Percentiles rank a stretch among this genome's conserved stretches.
These are phyloP conservation scores for Conticribra guillardii DNA, from an alignment of 108 stramenopile species.

Conservation along the genomic window DNA sequence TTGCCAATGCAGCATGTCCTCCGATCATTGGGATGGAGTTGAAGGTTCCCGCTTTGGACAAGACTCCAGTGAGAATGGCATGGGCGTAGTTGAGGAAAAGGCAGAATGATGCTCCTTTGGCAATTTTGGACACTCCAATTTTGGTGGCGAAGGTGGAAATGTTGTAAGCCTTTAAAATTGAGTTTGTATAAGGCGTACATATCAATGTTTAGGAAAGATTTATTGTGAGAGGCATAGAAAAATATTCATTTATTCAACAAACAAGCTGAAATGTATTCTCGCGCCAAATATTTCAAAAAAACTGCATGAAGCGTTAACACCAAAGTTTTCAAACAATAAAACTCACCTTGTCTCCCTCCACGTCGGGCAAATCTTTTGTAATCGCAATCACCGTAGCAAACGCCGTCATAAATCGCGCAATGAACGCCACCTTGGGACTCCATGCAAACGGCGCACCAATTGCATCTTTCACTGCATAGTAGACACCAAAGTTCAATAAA, in stretches of 20 bases:
- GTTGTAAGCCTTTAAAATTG: constrained; percentile 70
- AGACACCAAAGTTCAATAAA: constrained; percentile 96
- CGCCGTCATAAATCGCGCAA: constrained; percentile 95
- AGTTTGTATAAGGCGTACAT: too few relatives aligned
- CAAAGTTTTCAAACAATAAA: background rate
- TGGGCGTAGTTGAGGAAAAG: constrained; percentile 89
- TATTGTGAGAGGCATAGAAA: too few relatives aligned
- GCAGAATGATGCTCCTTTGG: constrained; percentile 78
- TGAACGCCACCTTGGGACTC: constrained; percentile 93
- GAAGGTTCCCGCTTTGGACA: constrained; percentile 77
- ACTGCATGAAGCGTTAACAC: background rate
- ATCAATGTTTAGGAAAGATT: too few relatives aligned
- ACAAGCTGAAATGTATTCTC: too few relatives aligned
- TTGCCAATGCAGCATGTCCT: constrained; percentile 78
- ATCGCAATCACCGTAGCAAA: constrained; percentile 96
- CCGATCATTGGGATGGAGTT: constrained; percentile 87
- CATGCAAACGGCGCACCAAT: constrained; percentile 88
- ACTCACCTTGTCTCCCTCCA: constrained; percentile 89
- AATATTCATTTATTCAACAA: too few relatives aligned
- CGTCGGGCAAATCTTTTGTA: constrained; percentile 95
- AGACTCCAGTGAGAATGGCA: constrained; percentile 78
- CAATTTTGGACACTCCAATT: constrained; percentile 84
- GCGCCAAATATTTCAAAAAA: too few relatives aligned
- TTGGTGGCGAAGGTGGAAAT: constrained; percentile 92
- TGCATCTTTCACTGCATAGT: constrained; percentile 96